Base-by-base conservation (phyloP, 345 rosid genomes). In the Moricandia moricandioides region DNA sequence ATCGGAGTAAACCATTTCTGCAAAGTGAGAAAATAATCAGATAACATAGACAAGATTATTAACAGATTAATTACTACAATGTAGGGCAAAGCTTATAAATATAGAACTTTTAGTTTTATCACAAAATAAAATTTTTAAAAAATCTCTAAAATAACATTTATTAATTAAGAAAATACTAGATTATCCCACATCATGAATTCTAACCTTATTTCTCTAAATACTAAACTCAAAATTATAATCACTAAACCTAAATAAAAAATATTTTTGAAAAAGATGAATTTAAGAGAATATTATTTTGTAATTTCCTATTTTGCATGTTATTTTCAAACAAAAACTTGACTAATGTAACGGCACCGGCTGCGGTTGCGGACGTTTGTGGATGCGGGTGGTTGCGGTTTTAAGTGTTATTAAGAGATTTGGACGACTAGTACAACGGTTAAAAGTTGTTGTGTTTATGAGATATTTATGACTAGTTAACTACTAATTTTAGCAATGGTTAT, bases 1-100 rank as follows among this genome's bases (percentile, higher is more conserved):
- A 65, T 51, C 11, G 70, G 43, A 24, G 60, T 82, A 85, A 80
- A 78, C 87, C 83, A 88, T 17, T 61, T 69, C 83, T 83, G 74
- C 73, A 75, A 67, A 49, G 10, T 34, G 4, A 9, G 5, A 49
- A 47, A 62, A 47, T 8, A 67, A 75, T 45, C 31, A 63, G 14
- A 14, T 11, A 57, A 49, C 39, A 21, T 13, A 37, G 37, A 39
- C 17, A 4, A 37, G 47, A 37, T 57, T 17, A 69, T 61, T 34
- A 35, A 26, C 34, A 2, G 24, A 52, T 40, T 21, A n/a, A 51
- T 12, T 60, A 45, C 11, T 35, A 35, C 2, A 29, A 1, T 8
- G 18, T n/a, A n/a, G n/a, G n/a, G n/a, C n/a, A n/a, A n/a, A n/a
- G n/a, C n/a, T n/a, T n/a, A n/a, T n/a, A n/a, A n/a, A n/a, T n/a